Evolutionary conservation across 352 stramenopile genomes (phyloP).

Genomic region (Phytopythium montanum): DNA sequence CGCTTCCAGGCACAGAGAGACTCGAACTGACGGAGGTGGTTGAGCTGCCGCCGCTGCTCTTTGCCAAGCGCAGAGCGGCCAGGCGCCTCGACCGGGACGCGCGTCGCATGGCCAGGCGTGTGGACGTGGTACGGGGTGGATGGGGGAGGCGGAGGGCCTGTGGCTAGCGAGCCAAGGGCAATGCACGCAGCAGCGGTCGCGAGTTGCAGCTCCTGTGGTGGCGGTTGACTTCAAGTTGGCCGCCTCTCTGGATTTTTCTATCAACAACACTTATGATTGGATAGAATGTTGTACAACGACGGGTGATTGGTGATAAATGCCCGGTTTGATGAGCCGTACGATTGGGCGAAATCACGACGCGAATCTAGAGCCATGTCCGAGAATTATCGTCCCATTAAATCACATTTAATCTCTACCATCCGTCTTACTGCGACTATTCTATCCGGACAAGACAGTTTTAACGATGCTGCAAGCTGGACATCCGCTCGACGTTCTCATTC

Average conservation of each 20-base stretch:
- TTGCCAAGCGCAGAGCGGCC: background rate
- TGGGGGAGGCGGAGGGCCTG: background rate
- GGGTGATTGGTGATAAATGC: background rate
- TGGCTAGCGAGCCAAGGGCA: background rate
- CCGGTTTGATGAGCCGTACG: background rate
- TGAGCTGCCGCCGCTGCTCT: background rate
- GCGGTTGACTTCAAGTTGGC: slow-evolving; percentile 8
- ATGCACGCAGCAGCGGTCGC: background rate
- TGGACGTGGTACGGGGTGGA: background rate
- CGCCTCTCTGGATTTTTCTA: background rate
- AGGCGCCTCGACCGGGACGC: slow-evolving; percentile 2
- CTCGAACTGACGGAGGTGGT: background rate
- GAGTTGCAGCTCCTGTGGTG: background rate
- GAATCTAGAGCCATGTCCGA: background rate
- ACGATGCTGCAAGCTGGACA: background rate
- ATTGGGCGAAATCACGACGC: background rate
- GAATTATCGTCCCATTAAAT: background rate
- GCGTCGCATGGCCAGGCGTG: background rate
- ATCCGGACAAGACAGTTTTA: background rate
- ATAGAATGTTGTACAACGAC: background rate
- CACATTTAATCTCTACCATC: background rate
- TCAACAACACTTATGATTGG: background rate
- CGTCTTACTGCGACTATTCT: background rate
- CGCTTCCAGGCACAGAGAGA: background rate
- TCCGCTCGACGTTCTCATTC: background rate